Base-by-base conservation (phyloP, 2,329 filamentous ascomycete genomes). In the Aspergillus chevalieri region DNA sequence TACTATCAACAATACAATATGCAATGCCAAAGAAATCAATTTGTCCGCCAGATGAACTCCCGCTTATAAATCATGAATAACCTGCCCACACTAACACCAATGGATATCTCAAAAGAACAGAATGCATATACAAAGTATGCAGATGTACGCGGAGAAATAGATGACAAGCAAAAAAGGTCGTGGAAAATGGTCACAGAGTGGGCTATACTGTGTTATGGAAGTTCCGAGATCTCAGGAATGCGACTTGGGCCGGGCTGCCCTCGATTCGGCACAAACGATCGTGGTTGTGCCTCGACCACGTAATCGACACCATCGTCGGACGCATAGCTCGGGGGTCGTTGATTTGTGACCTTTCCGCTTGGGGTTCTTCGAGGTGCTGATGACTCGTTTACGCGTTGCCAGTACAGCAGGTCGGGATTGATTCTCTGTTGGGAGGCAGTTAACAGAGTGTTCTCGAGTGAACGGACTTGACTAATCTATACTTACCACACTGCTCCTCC, bases 401-500 rank as follows among this genome's bases (percentile, higher is more conserved):
- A 94, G 65, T 87, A 89, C 22, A 95, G 76, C 12, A 89, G 76
- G 61, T 92, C 82, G 1, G 89, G 89, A 60, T 95, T 86, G 28
- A 90, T 85, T 44, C 87, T 79, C 81, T 87, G 59, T 24, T 36
- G 36, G 19, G 15, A 33, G 2, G 44, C 19, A 45, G 28, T 54
- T 46, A 56, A 47, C 19, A 43, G 44, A 5, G 15, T 14, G 6
- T 7, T 17, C 34, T 36, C 34, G 14, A 36, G 6, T 17, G 15
- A 36, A n/a, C 34, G 6, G 6, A 36, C 2, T 36, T 36, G 34
- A 6, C 2, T 5, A 36, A 6, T 15, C 22, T 2, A 41, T 44
- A 82, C 84, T 68, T 78, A 88, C 85, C 69, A 93, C 87, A 61
- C 86, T 92, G 66, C 85, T 84, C 47, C 89, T 78, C 87, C 89